Evolutionary conservation across 116 monocot species (phyloP), one percentile per base, ranked within the genome.

Genomic region (Thalassia testudinum): DNA sequence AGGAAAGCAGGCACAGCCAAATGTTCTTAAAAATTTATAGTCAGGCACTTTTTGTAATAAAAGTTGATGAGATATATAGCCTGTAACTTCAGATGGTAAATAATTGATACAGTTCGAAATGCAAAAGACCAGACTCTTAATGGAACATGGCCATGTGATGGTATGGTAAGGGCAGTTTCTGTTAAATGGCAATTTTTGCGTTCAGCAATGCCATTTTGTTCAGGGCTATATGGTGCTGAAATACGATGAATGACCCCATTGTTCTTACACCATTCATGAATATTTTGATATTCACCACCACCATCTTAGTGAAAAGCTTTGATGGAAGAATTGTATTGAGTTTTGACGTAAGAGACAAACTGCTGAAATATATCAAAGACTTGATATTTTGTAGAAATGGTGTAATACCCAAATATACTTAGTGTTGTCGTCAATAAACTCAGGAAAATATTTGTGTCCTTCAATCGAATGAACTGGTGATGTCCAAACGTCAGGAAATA

Each of bases 1-100:
- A 1, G 61, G 61, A n/a, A 21, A 61, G 17, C 61, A 61, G 1
- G 49, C 37, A 61, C 61, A 61, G 0, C 50, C 61, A 50, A 50
- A 61, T 2, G 19, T 18, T 14, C 10, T 7, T 15, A 61, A 21
- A 15, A 50, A 24, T 3, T 1, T 2, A 8, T 50, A 50, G 7
- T 61, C 22, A 0, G n/a, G 61, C 3, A 7, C 22, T 15, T 7
- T 21, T 13, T 34, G 6, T 13, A 50, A 50, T 14, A 61, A 21
- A 0, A 18, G 0, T 5, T n/a, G 49, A 16, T 48, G 61, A 23
- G 15, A 23, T 0, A 0, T 5, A 38, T 23, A 5, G 5, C 1
- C 13, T 27, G 24, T n/a, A 1, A 24, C 13, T 0, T 17, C 1
- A 15, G 61, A 22, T 21, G 61, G 61, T 16, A 50, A 37, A 4